A percentile compares a stretch with the other conserved stretches of the same genome.
These are phyloP conservation scores for Phascolomyces articulosus DNA, from an alignment of 371 early-diverging fungal genomes.

Conservation along the genomic window DNA sequence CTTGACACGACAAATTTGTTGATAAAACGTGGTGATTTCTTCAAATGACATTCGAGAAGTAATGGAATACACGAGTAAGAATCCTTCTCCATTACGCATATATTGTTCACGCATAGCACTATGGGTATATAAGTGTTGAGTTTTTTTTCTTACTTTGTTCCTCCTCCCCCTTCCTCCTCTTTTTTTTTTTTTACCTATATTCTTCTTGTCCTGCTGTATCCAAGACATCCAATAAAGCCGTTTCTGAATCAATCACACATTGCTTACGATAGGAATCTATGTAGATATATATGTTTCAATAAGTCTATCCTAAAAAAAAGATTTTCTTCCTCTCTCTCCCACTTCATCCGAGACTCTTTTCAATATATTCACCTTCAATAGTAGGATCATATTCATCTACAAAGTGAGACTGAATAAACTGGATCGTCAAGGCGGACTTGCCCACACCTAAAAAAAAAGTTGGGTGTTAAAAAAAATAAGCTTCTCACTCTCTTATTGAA, in stretches of 20 bases:
- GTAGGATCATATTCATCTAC: slow-evolving; percentile 95
- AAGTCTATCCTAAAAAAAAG: no score
- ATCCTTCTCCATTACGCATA: slow-evolving; percentile 71
- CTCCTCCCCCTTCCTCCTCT: not conserved
- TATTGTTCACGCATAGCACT: slow-evolving; percentile 80
- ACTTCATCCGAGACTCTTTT: no score
- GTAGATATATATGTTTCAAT: no score
- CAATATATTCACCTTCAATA: slow-evolving; percentile 67
- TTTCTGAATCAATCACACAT: slow-evolving; percentile 82
- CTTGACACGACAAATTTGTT: slow-evolving; percentile 83
- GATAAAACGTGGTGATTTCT: slow-evolving; percentile 77
- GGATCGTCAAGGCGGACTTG: slow-evolving; percentile 89
- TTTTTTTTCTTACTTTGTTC: not conserved
- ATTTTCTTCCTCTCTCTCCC: not conserved
- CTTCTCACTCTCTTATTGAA: not conserved
- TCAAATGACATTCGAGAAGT: slow-evolving; percentile 78
- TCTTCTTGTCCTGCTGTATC: slow-evolving; percentile 95
- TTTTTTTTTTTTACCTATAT: slow-evolving; percentile 56
- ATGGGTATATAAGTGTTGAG: no score
- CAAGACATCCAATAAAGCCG: slow-evolving; percentile 87
- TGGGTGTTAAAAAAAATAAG: not conserved
- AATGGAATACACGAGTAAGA: slow-evolving; percentile 65
- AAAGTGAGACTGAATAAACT: slow-evolving; percentile 89
- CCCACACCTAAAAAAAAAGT: slow-evolving; percentile 57
- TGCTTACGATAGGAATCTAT: slow-evolving; percentile 93